Conservation (phyloP, 2,329 filamentous ascomycete species). For the Ambrosiella xylebori region DNA sequence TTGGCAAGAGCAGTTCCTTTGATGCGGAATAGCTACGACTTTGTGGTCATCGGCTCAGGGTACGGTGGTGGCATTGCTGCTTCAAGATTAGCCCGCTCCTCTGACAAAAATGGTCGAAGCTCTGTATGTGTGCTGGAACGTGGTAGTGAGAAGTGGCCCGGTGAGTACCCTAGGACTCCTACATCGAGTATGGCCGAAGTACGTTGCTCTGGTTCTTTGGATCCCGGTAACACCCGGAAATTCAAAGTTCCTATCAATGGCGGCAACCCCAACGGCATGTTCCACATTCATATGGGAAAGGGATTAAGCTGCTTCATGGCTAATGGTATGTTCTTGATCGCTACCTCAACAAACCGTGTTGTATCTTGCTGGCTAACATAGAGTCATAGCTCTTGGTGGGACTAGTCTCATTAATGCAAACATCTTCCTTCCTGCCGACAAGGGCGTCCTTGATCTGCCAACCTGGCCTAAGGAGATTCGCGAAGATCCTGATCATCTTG, state of each 20-base stretch:
- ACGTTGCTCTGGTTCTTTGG: slow-evolving; percentile 37
- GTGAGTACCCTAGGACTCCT: slow-evolving; percentile 39
- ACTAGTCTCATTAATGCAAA: slow-evolving; percentile 52
- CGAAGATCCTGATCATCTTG: slow-evolving; percentile 24
- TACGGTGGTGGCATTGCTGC: slow-evolving; percentile 53
- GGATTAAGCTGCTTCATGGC: slow-evolving; percentile 46
- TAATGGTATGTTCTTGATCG: slow-evolving; percentile 28
- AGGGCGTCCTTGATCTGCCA: slow-evolving; percentile 32
- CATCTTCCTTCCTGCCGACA: slow-evolving; percentile 44
- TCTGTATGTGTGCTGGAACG: slow-evolving; percentile 48
- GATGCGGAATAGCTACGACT: slow-evolving; percentile 42
- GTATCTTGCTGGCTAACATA: background rate
- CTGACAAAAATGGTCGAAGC: slow-evolving; percentile 22
- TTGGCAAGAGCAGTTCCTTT: slow-evolving; percentile 40
- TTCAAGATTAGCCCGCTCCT: slow-evolving; percentile 39
- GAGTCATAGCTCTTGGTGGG: slow-evolving; percentile 37
- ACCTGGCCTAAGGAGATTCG: slow-evolving; percentile 43
- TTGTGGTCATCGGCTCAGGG: slow-evolving; percentile 50
- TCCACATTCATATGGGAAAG: slow-evolving; percentile 43
- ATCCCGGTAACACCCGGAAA: slow-evolving; percentile 22
- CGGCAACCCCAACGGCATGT: slow-evolving; percentile 43
- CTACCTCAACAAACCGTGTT: slow-evolving; percentile 2
- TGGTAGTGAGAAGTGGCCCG: slow-evolving; percentile 48
- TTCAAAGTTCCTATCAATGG: slow-evolving; percentile 26
- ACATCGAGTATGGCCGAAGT: slow-evolving; percentile 32